Percentiles rank a stretch among this genome's conserved stretches.
Conservation (phyloP, 2,329 filamentous ascomycete genomes). For the Ascosphaera aggregata region DNA sequence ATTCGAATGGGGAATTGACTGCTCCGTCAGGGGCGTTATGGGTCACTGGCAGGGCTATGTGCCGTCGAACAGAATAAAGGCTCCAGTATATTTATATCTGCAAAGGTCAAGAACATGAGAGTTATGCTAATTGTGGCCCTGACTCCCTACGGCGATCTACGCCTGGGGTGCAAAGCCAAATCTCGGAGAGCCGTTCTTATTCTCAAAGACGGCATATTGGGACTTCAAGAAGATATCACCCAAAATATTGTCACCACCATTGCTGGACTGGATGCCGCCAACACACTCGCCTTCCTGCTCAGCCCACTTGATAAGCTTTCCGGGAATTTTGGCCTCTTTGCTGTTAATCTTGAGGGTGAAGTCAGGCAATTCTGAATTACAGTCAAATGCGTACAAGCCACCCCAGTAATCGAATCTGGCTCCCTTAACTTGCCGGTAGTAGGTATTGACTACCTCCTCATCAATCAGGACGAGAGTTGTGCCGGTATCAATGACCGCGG, state of each 20-base stretch:
- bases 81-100: background rate
- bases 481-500: conserved; percentile 31
- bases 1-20: too few relatives aligned
- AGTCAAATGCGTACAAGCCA: conserved; percentile 35
- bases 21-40: too few relatives aligned
- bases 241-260: conserved; percentile 31
- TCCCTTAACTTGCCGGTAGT: conserved; percentile 32
- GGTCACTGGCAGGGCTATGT: too few relatives aligned
- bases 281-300: conserved; percentile 28
- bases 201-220: conserved; percentile 35
- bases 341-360: conserved; percentile 31
- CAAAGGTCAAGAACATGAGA: background rate
- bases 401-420: conserved; percentile 22
- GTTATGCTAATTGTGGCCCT: background rate
- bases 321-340: conserved; percentile 29
- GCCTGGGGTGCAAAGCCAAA: background rate
- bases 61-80: too few relatives aligned
- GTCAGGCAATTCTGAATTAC: conserved; percentile 28
- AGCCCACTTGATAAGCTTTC: conserved; percentile 32
- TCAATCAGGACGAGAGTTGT: conserved; percentile 42
- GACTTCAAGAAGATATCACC: conserved; percentile 39
- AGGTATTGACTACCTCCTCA: conserved; percentile 30
- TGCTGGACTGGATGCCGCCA: conserved; percentile 35
- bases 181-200: background rate
- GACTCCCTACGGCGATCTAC: too few relatives aligned